Evolutionary conservation across 768 basidiomycete genomes (phyloP).

Genomic region (Hirschioporus abietinus): DNA sequence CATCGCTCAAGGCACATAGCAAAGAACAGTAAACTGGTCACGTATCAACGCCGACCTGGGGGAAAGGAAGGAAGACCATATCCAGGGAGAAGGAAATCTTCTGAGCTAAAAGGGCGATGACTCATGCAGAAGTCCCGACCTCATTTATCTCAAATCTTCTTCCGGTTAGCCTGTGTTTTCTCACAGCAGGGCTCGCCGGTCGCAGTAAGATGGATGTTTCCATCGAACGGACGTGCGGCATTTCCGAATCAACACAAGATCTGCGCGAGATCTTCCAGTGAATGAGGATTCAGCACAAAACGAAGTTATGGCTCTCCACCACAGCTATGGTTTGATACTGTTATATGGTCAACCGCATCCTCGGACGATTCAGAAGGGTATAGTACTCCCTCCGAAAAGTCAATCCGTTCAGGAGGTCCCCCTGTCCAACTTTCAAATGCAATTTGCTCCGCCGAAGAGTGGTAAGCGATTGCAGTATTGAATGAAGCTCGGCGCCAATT

Average conservation of each 20-base stretch:
- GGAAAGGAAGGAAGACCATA: background rate
- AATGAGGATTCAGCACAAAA: background rate
- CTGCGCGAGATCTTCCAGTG: background rate
- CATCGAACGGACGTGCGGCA: background rate
- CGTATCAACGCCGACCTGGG: background rate
- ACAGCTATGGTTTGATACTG: background rate
- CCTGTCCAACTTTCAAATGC: background rate
- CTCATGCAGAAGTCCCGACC: background rate
- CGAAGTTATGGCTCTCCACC: background rate
- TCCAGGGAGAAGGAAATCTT: background rate
- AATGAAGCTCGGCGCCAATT: background rate
- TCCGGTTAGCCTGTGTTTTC: background rate
- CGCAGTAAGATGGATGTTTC: background rate
- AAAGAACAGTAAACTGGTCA: background rate
- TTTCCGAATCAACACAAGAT: constrained; percentile 1
- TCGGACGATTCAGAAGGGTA: background rate
- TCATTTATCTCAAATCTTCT: background rate
- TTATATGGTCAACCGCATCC: background rate
- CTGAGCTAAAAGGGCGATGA: background rate
- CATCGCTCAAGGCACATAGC: background rate
- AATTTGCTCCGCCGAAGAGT: background rate
- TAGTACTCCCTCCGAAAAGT: background rate
- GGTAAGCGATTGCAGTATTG: background rate
- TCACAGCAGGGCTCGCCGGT: background rate
- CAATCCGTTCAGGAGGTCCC: background rate